Percentiles rank a stretch among this genome's conserved stretches.
These are phyloP conservation scores for Phaffomyces antillensis DNA, from an alignment of 805 yeast genomes.

Conservation along the genomic window DNA sequence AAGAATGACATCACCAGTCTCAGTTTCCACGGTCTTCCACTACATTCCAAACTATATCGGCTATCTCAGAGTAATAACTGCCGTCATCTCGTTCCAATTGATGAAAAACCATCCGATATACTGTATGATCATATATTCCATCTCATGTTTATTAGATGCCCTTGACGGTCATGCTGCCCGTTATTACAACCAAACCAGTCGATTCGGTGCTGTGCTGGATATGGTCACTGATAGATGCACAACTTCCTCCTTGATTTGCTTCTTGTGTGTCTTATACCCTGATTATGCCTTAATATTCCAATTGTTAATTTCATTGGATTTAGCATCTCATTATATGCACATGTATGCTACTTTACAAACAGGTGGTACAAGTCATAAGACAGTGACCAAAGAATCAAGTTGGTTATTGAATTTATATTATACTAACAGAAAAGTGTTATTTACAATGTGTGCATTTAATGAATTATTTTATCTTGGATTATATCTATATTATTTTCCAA, in stretches of 20 bases:
- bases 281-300: slow-evolving; percentile 57
- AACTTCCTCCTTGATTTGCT: slow-evolving; percentile 88
- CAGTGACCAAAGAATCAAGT: slow-evolving; percentile 62
- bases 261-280: slow-evolving; percentile 75
- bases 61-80: slow-evolving; percentile 74
- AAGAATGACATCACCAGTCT: slow-evolving; percentile 13
- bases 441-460: slow-evolving; percentile 86
- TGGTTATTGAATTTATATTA: slow-evolving; percentile 78
- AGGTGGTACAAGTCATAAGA: slow-evolving; percentile 81
- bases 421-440: slow-evolving; percentile 75
- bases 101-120: slow-evolving; percentile 81
- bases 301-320: slow-evolving; percentile 71
- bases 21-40: slow-evolving; percentile 53
- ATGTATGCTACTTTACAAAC: slow-evolving; percentile 88
- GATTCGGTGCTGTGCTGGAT: slow-evolving; percentile 93
- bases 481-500: slow-evolving; percentile 62
- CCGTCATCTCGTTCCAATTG: slow-evolving; percentile 67
- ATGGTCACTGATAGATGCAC: slow-evolving; percentile 99
- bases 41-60: slow-evolving; percentile 93
- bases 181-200: slow-evolving; percentile 77
- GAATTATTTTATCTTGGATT: slow-evolving; percentile 89
- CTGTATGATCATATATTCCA: slow-evolving; percentile 71
- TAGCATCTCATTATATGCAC: slow-evolving; percentile 96
- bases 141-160: slow-evolving; percentile 91
- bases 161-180: slow-evolving; percentile 96